Evolutionary conservation across 345 rosid species (phyloP), one percentile per base, ranked within the genome.

Genomic region (Eutrema japonicum): DNA sequence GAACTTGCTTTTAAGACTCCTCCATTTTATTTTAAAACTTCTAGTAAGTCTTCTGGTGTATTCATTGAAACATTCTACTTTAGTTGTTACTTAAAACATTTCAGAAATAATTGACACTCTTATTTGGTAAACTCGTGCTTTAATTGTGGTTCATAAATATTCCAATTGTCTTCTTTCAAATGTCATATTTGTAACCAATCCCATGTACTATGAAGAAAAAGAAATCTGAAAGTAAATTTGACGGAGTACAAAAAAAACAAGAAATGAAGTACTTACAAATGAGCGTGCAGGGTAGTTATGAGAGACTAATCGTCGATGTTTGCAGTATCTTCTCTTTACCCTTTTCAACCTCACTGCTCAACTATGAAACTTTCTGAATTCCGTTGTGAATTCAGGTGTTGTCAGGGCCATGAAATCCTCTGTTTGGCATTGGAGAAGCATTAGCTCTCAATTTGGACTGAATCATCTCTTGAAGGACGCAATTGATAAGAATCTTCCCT

Each of bases 391-490:
- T 30, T 54, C 13, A 42, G 10, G 30, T n/a, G 57, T 42, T 54
- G 11, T 3, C 53, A 29, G 10, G 22, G 48, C 64, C 53, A 54
- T 33, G 16, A 46, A 54, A 18, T 57, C 36, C 14, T 35, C 22
- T 45, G 74, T 8, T 56, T 7, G 57, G 48, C 74, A 26, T 37
- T 48, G 55, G 46, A 69, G 46, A 56, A 57, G 56, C 37, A 55
- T 18, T 46, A 55, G 45, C 26, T 55, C 22, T 7, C 36, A 12
- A 12, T 49, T 18, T 8, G 56, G 35, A 51, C 35, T 49, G 54
- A 27, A 14, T 14, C 4, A 3, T 9, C 30, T 49, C 32, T 22
- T 49, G 32, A 22, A 22, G 54, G 32, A 49, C 12, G 8, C 54
- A 49, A 49, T 22, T 9, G 54, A 49, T 4, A 8, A 49, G 8